Conservation (phyloP, 768 basidiomycete genomes). For the Cubamyces lactineus region DNA sequence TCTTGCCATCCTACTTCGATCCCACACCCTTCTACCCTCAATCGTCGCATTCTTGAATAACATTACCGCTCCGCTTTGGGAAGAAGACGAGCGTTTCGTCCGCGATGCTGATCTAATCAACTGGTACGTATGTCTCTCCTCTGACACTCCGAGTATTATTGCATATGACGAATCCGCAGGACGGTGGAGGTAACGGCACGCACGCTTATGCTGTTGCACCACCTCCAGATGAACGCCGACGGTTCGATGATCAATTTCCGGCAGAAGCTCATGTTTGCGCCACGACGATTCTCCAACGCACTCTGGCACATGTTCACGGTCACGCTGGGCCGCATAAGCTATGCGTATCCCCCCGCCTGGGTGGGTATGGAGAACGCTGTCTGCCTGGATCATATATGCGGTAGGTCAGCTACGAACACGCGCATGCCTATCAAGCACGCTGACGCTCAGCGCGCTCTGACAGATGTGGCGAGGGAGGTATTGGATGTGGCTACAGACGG, state of each 20-base stretch:
- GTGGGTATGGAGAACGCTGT: slow-evolving; percentile 22
- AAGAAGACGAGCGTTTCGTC: slow-evolving; percentile 38
- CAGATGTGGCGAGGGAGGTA: no score
- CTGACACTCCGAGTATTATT: not conserved
- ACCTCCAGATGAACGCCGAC: slow-evolving; percentile 57
- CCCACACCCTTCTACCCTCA: slow-evolving; percentile 64
- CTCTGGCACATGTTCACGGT: slow-evolving; percentile 73
- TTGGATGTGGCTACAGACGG: no score
- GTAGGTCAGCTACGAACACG: slow-evolving; percentile 12
- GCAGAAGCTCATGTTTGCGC: slow-evolving; percentile 58
- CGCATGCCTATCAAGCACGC: no score
- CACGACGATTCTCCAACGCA: slow-evolving; percentile 59
- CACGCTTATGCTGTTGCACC: slow-evolving; percentile 61
- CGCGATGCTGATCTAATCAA: slow-evolving; percentile 39
- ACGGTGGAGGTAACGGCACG: slow-evolving; percentile 54
- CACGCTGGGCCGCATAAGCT: slow-evolving; percentile 76
- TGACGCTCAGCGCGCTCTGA: no score
- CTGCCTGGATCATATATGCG: slow-evolving; percentile 31
- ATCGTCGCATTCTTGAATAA: slow-evolving; percentile 58
- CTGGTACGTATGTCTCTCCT: slow-evolving; percentile 39
- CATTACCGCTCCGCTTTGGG: slow-evolving; percentile 58
- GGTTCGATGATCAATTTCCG: slow-evolving; percentile 53
- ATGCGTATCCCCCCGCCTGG: slow-evolving; percentile 44
- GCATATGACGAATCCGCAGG: slow-evolving; percentile 40
- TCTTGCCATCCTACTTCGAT: slow-evolving; percentile 44